phyloP scores from a whole-genome alignment of 441 rosid species.

The Melianthus villosus region DNA sequence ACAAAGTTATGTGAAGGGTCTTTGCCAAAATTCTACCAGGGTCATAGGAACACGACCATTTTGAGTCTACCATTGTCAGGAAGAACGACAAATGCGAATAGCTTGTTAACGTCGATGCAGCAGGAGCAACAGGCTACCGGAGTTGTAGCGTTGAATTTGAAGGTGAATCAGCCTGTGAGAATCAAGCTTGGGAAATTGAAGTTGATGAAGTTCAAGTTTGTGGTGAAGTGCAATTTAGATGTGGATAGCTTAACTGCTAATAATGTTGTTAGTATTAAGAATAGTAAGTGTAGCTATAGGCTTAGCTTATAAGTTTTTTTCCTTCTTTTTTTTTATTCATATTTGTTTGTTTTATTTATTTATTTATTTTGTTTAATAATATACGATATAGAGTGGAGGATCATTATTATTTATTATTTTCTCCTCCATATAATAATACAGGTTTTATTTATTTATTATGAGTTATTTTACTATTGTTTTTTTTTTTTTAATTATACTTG shows the following conservation, averaged over 20 bases:
- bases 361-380: no score
- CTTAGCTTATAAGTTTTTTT: slow-evolving; percentile 26
- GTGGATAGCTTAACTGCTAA: slow-evolving; percentile 35
- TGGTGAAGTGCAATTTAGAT: slow-evolving; percentile 41
- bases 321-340: neutral
- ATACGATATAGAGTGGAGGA: no score
- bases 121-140: slow-evolving; percentile 35
- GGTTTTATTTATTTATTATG: no score
- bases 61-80: slow-evolving; percentile 42
- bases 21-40: slow-evolving; percentile 79
- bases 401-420: neutral
- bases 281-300: slow-evolving; percentile 58
- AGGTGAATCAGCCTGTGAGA: slow-evolving; percentile 70
- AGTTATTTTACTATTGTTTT: no score
- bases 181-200: slow-evolving; percentile 61
- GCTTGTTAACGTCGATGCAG: slow-evolving; percentile 19
- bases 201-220: slow-evolving; percentile 42
- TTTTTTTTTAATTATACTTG: no score
- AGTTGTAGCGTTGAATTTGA: slow-evolving; percentile 40
- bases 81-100: slow-evolving; percentile 30
- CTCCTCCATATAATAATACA: no score
- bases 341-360: no score
- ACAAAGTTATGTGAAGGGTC: slow-evolving; percentile 50
- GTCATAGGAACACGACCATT: slow-evolving; percentile 63
- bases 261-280: slow-evolving; percentile 27